Evolutionary conservation across 306 rosid species (phyloP), one percentile per base, ranked within the genome.

Genomic region (Pachyrhizus erosus): DNA sequence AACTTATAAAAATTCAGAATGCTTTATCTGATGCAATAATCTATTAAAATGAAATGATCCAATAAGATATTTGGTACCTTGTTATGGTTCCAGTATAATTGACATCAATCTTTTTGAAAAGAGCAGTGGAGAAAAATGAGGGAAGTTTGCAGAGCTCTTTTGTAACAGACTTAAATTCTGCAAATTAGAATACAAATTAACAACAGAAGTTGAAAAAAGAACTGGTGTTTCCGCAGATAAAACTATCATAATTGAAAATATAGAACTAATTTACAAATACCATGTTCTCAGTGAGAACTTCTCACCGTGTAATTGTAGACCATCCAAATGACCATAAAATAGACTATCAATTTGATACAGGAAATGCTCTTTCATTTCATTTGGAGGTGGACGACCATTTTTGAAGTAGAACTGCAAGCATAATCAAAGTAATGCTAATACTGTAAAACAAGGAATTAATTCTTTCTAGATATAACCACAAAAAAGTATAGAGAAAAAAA

Each of bases 331-430:
- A 78, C 86, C 86, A 67, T 76, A 77, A 70, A 91, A 92, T 55
- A 57, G 80, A 46, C 80, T 82, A 70, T 89, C 80, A 64, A 89
- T 83, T 81, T 87, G 89, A 73, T 81, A 80, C 33, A 92, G 43
- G 48, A 87, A 89, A 34, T 72, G 92, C 72, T 92, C 92, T 83
- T 85, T 88, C 75, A 82, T 86, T 60, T 90, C 95, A 69, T 79
- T 86, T 34, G 97, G 90, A 13, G 93, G 93, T 31, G 97, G 97
- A 48, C 87, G 92, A 0, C 97, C 97, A 81, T 88, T 82, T 85
- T 87, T 90, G 87, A 92, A 92, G 83, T 92, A 92, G 80, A 92
- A 92, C 97, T 92, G 87, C 77, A 80, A 67, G 82, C 79, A 79
- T 21, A 82, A 62, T 78, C 55, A 78, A 67, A 75, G 45, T 46